phyloP scores from a whole-genome alignment of 1,284 basidiomycete genomes.

The Microbotryomycetes sp. region DNA sequence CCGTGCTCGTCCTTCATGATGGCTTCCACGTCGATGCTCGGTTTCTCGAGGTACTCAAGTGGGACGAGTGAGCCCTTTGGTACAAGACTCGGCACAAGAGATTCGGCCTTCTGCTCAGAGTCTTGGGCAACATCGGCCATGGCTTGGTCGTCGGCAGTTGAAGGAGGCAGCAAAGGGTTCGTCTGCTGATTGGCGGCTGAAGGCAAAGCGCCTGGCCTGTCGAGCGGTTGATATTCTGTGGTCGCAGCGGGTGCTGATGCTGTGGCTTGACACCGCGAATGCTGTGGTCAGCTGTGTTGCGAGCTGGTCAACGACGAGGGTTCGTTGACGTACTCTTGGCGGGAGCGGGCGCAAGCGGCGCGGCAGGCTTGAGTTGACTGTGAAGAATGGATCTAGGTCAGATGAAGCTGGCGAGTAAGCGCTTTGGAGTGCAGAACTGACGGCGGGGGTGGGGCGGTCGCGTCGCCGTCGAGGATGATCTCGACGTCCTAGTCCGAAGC shows the following conservation, averaged over 20 bases:
- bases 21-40: conserved; percentile 34
- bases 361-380: neutral
- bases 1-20: conserved; percentile 21
- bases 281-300: neutral
- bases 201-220: conserved; percentile 17
- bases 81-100: conserved; percentile 14
- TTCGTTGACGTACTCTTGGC: conserved; percentile 2
- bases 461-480: conserved; percentile 35
- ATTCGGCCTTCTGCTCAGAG: conserved; percentile 1
- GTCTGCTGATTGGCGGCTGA: neutral
- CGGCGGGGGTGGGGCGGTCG: conserved; percentile 10
- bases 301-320: neutral
- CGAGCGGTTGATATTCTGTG: conserved; percentile 24
- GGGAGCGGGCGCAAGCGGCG: neutral
- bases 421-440: neutral
- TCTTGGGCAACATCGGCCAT: neutral
- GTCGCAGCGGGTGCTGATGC: conserved; percentile 17
- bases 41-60: conserved; percentile 6
- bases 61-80: conserved; percentile 25
- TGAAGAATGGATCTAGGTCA: too few species aligned
- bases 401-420: too few species aligned
- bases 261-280: too few species aligned
- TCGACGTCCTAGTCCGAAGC: conserved; percentile 30
- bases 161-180: neutral
- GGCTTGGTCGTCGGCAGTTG: neutral